Base-by-base conservation (phyloP, 2,329 filamentous ascomycete genomes). In the Fusarium scirpi region DNA sequence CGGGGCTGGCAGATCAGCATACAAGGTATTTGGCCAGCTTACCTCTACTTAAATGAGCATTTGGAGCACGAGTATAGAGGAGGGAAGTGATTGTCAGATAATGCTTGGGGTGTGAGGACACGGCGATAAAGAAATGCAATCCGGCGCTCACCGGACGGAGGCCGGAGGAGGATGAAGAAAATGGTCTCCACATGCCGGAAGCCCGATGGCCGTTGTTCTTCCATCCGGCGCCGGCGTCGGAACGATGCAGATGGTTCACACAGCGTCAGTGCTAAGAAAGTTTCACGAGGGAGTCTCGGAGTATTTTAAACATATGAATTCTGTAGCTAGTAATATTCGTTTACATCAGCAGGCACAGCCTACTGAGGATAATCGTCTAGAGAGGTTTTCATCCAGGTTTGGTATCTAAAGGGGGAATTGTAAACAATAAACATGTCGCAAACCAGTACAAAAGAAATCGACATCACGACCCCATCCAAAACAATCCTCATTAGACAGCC, bases 361-460 rank as follows among this genome's bases (percentile, higher is more conserved):
- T 29, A 41, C 52, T 47, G 40, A 40, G 41, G 13, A 63, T 66
- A 34, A 51, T 59, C 44, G 57, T 71, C 68, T 71, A 71, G 69
- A 71, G 69, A 69, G 61, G 51, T 63, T 72, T 66, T 51, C 56
- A 63, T 69, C 49, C 54, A 66, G 69, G 69, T 59, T 57, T 71
- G 69, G 65, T 70, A 71, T 71, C 69, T 71, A 63, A 70, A 58
- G 61, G 69, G 61, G 69, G 65, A 53, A 70, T 58, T 64, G 54
- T 58, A 54, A 69, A 65, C 54, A 52, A 65, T 62, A 44, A 62
- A 45, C 18, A 43, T 67, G 13, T 55, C 45, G 53, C 47, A 18
- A 43, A 65, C 38, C 44, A 30, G 46, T 46, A 71, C 54, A 55
- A 62, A 51, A 44, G 25, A 55, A 60, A 52, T 47, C 15, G 12